Percentiles rank a stretch among this genome's conserved stretches.
These are phyloP conservation scores for Torulaspora pretoriensis DNA, from an alignment of 1,139 yeast genomes.

Conservation along the genomic window DNA sequence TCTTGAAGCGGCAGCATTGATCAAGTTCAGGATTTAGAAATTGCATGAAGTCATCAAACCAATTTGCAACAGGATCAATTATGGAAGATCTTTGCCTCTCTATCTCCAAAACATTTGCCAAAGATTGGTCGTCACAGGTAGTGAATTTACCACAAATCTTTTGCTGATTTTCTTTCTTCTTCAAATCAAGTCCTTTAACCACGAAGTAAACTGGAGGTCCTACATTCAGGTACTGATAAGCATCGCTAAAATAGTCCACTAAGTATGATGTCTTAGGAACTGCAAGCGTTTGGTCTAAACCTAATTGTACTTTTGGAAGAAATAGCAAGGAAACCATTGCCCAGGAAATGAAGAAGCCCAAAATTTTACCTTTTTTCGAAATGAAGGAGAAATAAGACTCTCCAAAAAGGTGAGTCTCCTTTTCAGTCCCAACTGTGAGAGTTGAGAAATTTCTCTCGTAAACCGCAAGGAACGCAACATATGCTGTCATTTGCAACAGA, in stretches of 20 bases:
- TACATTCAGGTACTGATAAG: slow-evolving; percentile 66
- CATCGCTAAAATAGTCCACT: slow-evolving; percentile 71
- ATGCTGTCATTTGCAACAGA: slow-evolving; percentile 72
- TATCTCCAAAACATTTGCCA: slow-evolving; percentile 81
- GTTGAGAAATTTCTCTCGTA: slow-evolving; percentile 24
- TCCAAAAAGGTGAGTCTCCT: slow-evolving; percentile 23
- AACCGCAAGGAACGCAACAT: slow-evolving; percentile 57
- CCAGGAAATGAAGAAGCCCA: slow-evolving; percentile 55
- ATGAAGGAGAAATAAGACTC: slow-evolving; percentile 54
- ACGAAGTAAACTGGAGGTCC: slow-evolving; percentile 94
- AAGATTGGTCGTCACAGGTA: slow-evolving; percentile 71
- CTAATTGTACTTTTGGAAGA: slow-evolving; percentile 66
- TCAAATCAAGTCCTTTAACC: slow-evolving; percentile 59
- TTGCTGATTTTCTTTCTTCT: slow-evolving; percentile 59
- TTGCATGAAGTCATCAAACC: slow-evolving; percentile 87
- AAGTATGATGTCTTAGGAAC: slow-evolving; percentile 79
- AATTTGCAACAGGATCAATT: slow-evolving; percentile 78
- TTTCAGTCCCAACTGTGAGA: background rate
- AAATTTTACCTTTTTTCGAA: slow-evolving; percentile 47
- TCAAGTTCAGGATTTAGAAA: slow-evolving; percentile 86
- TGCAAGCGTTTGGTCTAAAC: slow-evolving; percentile 86
- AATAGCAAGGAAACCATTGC: slow-evolving; percentile 64
- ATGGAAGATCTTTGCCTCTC: slow-evolving; percentile 72
- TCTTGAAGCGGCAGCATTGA: slow-evolving; percentile 74
- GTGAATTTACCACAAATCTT: slow-evolving; percentile 83